Base-by-base conservation (phyloP, 2,329 filamentous ascomycete genomes). In the Fusarium avenaceum region DNA sequence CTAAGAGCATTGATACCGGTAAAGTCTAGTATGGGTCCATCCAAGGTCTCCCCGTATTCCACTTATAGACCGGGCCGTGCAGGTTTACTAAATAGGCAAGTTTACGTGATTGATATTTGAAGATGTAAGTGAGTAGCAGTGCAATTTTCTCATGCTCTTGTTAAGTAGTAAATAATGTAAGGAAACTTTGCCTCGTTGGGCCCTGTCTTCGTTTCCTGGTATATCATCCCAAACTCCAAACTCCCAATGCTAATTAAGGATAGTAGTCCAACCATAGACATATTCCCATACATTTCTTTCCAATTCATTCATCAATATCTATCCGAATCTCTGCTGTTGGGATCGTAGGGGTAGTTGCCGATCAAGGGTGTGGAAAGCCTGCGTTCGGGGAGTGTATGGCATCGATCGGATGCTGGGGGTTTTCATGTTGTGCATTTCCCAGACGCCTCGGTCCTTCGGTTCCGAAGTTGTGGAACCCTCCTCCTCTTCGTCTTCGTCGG, bases 351-450 rank as follows among this genome's bases (percentile, higher is more conserved):
- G 87, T 60, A 89, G 75, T 72, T 86, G 85, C 57, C 87, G 79
- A 65, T 90, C 86, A 47, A 90, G 80, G 14, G 85, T 84, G 72
- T 91, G 84, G 75, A 92, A 92, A 2, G 90, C 90, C 76, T 87
- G 84, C 17, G 90, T 92, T 67, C 90, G 79, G 7, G 89, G 90
- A 8, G 89, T 92, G 67, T 85, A 91, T 0, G 87, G 86, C 67
- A 81, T 68, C 15, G 70, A 68, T 33, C 66, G 69, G 24, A 56
- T 69, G 13, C 73, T 75, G 2, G 80, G 79, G 2, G 74, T 72
- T 63, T 75, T 77, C 72, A 87, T 83, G 65, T 80, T 80, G 57
- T 85, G 83, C 85, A 89, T 85, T 79, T 91, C 89, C 83, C 85
- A 88, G 63, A 80, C 77, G 61, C 82, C 80, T 45, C 82, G 80